Percentiles rank a stretch among this genome's conserved stretches.
Evolutionary conservation across 2,329 filamentous ascomycete species (phyloP).

Genomic region (Dactylellina haptotyla): DNA sequence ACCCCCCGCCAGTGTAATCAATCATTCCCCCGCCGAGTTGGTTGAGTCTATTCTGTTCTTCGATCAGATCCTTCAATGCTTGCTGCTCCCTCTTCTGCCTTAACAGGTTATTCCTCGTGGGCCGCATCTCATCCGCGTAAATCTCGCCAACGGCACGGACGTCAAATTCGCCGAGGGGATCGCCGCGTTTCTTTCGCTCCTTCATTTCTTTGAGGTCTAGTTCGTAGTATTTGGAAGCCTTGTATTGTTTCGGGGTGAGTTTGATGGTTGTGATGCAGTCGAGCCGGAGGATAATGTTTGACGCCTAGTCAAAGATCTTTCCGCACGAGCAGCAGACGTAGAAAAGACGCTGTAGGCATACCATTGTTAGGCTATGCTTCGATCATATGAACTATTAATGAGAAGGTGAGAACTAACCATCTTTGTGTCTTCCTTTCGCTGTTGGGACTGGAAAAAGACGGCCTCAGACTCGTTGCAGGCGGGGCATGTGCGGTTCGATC

Average conservation of each 20-base stretch:
- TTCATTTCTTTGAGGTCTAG: slow-evolving; percentile 16
- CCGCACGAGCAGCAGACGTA: slow-evolving; percentile 95
- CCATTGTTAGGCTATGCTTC: slow-evolving; percentile 14
- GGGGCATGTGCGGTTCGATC: slow-evolving; percentile 85
- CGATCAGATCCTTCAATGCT: slow-evolving; percentile 6
- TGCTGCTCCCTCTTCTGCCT: slow-evolving; percentile 7
- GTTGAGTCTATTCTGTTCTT: slow-evolving; percentile 5
- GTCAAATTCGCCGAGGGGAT: slow-evolving; percentile 25
- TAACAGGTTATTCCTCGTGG: slow-evolving; percentile 17
- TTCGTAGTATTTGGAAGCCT: slow-evolving; percentile 19
- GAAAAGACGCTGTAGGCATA: slow-evolving; percentile 76
- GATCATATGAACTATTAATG: background rate
- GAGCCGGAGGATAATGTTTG: slow-evolving; percentile 51
- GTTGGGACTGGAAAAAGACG: slow-evolving; percentile 98
- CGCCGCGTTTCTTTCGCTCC: background rate
- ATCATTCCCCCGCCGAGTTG: background rate
- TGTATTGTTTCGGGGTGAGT: slow-evolving; percentile 38
- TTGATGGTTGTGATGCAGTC: slow-evolving; percentile 49
- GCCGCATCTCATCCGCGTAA: slow-evolving; percentile 7
- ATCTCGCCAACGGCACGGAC: slow-evolving; percentile 4
- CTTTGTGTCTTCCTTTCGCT: slow-evolving; percentile 94
- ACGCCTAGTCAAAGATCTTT: slow-evolving; percentile 71
- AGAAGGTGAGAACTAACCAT: slow-evolving; percentile 73
- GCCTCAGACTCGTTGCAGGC: slow-evolving; percentile 86
- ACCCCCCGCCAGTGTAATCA: background rate